Conservation (phyloP, 1,139 yeast genomes). For the Protomyces inundatus region DNA sequence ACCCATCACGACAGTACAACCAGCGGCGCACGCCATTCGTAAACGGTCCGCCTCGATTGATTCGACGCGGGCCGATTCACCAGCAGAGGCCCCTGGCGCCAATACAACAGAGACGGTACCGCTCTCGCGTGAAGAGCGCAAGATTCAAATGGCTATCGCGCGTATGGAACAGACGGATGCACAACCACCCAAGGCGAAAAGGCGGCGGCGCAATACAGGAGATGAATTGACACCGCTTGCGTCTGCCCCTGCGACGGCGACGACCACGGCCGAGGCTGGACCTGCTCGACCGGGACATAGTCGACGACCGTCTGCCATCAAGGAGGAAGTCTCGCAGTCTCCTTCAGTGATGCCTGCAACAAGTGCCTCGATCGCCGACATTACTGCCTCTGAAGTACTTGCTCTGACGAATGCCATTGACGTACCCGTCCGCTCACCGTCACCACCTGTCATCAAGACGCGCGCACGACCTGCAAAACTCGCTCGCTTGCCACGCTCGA, state of each 20-base stretch:
- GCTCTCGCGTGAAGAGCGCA: conserved; percentile 21
- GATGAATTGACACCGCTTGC: background rate
- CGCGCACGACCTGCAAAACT: background rate
- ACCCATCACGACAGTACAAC: background rate
- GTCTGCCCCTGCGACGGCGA: background rate
- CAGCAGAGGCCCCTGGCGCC: background rate
- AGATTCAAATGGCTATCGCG: conserved; percentile 24
- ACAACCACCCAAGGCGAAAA: conserved; percentile 5
- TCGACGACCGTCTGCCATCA: background rate
- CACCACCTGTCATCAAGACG: background rate
- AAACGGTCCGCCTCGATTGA: background rate
- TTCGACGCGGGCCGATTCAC: background rate
- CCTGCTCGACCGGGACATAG: background rate
- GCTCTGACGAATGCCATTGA: no score
- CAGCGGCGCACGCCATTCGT: background rate
- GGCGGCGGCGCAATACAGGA: conserved; percentile 20
- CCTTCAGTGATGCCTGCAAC: no score
- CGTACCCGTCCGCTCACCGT: no score
- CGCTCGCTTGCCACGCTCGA: background rate
- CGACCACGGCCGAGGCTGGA: background rate
- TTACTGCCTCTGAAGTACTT: no score
- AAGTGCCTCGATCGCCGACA: no score
- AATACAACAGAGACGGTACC: background rate
- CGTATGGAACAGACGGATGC: conserved; percentile 24
- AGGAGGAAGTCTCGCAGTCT: background rate